Conservation (phyloP, 2,329 filamentous ascomycete genomes). For the Colletotrichum gigasporum region DNA sequence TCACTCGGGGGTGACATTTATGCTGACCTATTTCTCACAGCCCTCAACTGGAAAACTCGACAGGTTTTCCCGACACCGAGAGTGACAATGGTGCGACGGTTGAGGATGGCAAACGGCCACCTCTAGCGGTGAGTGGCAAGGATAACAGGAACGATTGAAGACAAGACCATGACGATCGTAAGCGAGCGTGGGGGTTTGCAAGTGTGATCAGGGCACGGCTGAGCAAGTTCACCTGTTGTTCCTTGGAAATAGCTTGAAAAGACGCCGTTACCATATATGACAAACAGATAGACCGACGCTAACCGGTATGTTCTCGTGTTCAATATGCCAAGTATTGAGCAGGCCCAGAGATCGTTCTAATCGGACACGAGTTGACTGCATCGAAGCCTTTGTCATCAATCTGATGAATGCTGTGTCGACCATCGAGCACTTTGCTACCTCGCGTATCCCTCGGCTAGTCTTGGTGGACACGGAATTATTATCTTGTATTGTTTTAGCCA, state of each 20-base stretch:
- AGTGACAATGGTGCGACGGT: not conserved
- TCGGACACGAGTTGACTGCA: too few species aligned
- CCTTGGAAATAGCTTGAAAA: not conserved
- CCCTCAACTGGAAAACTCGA: constrained; percentile 16
- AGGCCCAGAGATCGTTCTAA: too few species aligned
- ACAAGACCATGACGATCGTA: not conserved
- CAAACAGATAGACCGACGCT: not conserved
- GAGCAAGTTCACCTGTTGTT: not conserved
- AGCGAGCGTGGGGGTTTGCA: not conserved
- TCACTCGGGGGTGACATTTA: not conserved
- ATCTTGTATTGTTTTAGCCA: too few species aligned
- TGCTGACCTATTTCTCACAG: not conserved
- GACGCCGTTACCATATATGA: not conserved
- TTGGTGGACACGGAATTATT: too few species aligned
- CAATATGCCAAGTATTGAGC: too few species aligned
- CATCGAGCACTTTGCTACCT: too few species aligned
- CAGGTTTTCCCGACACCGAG: not conserved
- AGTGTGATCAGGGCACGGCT: too few species aligned
- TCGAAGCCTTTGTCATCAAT: too few species aligned
- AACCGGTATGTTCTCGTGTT: too few species aligned
- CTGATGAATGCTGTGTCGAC: too few species aligned
- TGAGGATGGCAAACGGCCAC: not conserved
- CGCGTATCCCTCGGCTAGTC: too few species aligned
- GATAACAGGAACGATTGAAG: not conserved
- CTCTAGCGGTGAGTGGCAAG: not conserved